Base-by-base conservation (phyloP, 2,329 filamentous ascomycete genomes). In the Diaporthe batatas region DNA sequence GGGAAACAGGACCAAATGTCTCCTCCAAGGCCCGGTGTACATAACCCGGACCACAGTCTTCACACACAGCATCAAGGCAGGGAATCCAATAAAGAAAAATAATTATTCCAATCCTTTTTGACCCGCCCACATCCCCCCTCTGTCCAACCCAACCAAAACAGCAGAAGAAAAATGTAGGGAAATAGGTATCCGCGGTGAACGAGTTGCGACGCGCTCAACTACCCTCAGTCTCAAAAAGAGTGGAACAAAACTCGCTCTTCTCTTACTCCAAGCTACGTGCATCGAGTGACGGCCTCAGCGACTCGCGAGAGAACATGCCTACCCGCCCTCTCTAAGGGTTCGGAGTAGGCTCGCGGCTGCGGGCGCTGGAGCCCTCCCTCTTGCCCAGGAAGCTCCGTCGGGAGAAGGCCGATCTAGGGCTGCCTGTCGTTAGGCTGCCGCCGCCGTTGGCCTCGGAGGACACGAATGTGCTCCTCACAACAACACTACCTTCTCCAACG, bases 401-500 rank as follows among this genome's bases (percentile, higher is more conserved):
- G 68, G 73, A 57, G 39, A 89, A 78, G 34, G 82, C 79, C 3
- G 84, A 77, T 74, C 83, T 85, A 23, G 88, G 87, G 76, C 85
- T 88, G 44, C 85, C 84, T 0, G 84, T 82, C 39, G 77, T 74
- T 76, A 82, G 78, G 79, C 77, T 73, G 23, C 73, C 71, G 71
- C 77, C 77, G 34, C 77, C 77, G 70, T 78, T 82, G 42, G 80
- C 76, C 70, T 90, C 91, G 0, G 86, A 83, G 11, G 83, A 83
- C 34, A 85, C 84, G 79, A 97, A 98, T 70, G 86, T 90, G 80
- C 92, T 96, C 84, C 91, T 92, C 59, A 98, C 81, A 0, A 90
- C 86, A 0, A 98, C 92, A 1, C 84, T 88, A 32, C 94, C 95
- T 47, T 84, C 86, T 16, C 96, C 96, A 34, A 95, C 91, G 44